phyloP scores from a whole-genome alignment of 2,329 filamentous ascomycete species.

The Ophiostoma sp. region DNA sequence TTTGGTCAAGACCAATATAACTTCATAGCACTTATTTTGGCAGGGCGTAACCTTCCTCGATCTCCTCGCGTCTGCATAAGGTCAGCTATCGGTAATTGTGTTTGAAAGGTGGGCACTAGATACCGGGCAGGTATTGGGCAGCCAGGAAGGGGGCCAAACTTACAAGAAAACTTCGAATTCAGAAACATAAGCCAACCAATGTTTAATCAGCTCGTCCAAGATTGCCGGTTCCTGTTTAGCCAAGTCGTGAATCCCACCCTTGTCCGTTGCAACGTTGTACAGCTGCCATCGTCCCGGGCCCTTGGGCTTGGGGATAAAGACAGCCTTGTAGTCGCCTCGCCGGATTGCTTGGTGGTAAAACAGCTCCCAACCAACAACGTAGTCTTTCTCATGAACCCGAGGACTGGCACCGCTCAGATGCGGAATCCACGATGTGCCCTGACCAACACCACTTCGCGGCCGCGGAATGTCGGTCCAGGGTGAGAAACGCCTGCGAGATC shows the following conservation, averaged over 20 bases:
- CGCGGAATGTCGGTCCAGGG: constrained; percentile 49
- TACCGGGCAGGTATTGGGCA: not conserved
- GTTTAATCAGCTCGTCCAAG: constrained; percentile 35
- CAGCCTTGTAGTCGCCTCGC: constrained; percentile 42
- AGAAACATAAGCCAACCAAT: constrained; percentile 1
- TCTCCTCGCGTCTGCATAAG: not conserved
- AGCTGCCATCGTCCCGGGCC: constrained; percentile 52
- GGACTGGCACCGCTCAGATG: constrained; percentile 30
- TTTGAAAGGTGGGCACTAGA: too few relatives aligned
- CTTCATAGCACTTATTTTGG: not conserved
- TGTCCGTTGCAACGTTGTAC: constrained; percentile 48
- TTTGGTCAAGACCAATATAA: not conserved
- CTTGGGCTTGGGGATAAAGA: constrained; percentile 50
- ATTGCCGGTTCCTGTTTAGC: constrained; percentile 37
- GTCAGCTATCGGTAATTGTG: not conserved
- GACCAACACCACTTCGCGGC: constrained; percentile 39
- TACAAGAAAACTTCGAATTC: not conserved
- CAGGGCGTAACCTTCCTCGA: not conserved
- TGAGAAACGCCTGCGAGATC: constrained; percentile 48
- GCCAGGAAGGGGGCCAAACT: not conserved
- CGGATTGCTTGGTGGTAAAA: constrained; percentile 39
- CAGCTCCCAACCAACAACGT: constrained; percentile 42
- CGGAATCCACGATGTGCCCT: constrained; percentile 28
- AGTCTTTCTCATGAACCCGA: constrained; percentile 39
- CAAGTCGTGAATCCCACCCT: constrained; percentile 46